phyloP scores from a whole-genome alignment of 2,329 filamentous ascomycete genomes.

The Triangularia setosa region DNA sequence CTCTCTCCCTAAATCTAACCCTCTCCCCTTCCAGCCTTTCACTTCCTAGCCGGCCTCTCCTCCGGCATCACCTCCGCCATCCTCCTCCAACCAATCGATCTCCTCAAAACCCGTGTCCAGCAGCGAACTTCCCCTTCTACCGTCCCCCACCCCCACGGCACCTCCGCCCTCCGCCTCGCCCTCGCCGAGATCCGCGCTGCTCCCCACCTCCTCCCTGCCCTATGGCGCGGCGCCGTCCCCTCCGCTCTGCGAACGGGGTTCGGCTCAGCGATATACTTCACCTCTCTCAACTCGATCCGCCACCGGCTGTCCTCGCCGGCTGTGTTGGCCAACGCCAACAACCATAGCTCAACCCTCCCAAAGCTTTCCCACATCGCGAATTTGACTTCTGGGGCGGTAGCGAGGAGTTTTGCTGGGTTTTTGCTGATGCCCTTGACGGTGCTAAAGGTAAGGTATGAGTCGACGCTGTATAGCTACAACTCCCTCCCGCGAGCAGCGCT shows the following conservation, averaged over 20 bases:
- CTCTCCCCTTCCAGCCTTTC: conserved; percentile 56
- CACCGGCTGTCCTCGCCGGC: conserved; percentile 55
- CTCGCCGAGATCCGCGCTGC: conserved; percentile 61
- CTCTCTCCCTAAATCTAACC: background rate
- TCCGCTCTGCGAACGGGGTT: conserved; percentile 91
- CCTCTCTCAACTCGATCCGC: conserved; percentile 78
- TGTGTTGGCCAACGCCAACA: conserved; percentile 31
- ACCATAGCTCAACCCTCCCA: conserved; percentile 72
- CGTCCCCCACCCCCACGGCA: conserved; percentile 44
- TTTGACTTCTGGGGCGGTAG: conserved; percentile 76
- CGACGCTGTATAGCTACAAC: conserved; percentile 76
- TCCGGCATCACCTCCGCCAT: conserved; percentile 86
- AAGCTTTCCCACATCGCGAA: conserved; percentile 82
- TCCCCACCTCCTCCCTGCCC: conserved; percentile 51
- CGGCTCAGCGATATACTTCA: conserved; percentile 92
- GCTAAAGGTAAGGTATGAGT: conserved; percentile 95
- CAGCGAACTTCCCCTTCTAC: conserved; percentile 69
- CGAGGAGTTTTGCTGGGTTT: conserved; percentile 82
- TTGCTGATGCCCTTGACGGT: conserved; percentile 94
- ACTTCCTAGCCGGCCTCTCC: conserved; percentile 82
- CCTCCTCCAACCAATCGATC: conserved; percentile 88
- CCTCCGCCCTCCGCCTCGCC: conserved; percentile 58
- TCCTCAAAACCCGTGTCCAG: conserved; percentile 94
- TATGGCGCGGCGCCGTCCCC: conserved; percentile 92
- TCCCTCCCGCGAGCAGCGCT: conserved; percentile 68